Evolutionary conservation across 1,284 basidiomycete genomes (phyloP).

Genomic region (Cerrena zonata): DNA sequence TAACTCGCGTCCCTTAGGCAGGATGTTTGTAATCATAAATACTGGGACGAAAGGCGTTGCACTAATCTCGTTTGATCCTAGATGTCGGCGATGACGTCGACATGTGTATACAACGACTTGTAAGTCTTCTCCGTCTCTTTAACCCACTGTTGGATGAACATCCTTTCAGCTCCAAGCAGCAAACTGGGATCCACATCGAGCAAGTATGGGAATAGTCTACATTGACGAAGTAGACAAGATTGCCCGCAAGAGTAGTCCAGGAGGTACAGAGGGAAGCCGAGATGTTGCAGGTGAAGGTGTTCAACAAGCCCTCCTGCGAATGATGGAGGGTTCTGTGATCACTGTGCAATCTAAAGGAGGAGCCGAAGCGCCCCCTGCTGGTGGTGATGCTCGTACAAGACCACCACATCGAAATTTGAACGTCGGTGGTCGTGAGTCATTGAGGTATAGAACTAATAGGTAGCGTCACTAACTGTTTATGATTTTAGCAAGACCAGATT

Average conservation of each 20-base stretch:
- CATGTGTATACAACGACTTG: conserved; percentile 78
- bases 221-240: conserved; percentile 97
- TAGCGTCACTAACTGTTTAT: background rate
- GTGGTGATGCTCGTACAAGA: conserved; percentile 42
- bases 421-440: conserved; percentile 27
- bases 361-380: conserved; percentile 38
- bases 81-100: conserved; percentile 95
- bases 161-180: conserved; percentile 69
- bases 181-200: conserved; percentile 79
- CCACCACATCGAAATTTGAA: conserved; percentile 30
- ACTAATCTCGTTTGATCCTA: conserved; percentile 30
- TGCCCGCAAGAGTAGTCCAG: conserved; percentile 58
- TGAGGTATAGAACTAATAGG: background rate
- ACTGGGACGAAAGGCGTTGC: too few relatives aligned
- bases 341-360: conserved; percentile 73
- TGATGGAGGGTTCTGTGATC: conserved; percentile 88
- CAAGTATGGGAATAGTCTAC: conserved; percentile 88
- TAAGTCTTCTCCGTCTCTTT: conserved; percentile 25
- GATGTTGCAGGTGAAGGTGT: conserved; percentile 96
- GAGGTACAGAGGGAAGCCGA: conserved; percentile 68
- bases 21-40: conserved; percentile 60
- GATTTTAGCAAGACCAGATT: conserved; percentile 54
- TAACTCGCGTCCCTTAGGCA: conserved; percentile 40
- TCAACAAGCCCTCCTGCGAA: conserved; percentile 84
- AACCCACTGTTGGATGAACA: conserved; percentile 4